Evolutionary conservation across 225 moss, liverwort and hornwort genomes (phyloP).

Genomic region (Antitrichia curtipendula): DNA sequence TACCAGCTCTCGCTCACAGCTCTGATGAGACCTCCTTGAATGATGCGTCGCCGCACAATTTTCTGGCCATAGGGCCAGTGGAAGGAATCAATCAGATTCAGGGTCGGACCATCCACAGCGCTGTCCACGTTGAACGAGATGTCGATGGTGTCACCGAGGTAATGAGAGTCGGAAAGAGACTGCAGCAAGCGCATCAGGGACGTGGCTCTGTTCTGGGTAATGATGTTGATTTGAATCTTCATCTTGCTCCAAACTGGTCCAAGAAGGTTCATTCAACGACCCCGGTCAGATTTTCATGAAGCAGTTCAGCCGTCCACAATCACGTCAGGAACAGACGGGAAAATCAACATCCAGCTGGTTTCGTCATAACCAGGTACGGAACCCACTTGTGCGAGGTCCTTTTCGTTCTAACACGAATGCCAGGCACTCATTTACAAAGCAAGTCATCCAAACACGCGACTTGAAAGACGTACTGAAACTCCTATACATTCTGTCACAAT

Average conservation of each 20-base stretch:
- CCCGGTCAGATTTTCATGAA: not conserved
- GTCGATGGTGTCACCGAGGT: slow-evolving; percentile 42
- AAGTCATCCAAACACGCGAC: not conserved
- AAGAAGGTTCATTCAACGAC: not conserved
- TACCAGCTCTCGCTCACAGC: slow-evolving; percentile 71
- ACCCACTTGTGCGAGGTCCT: not conserved
- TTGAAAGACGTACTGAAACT: not conserved
- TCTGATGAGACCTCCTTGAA: slow-evolving; percentile 50
- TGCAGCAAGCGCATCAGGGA: slow-evolving; percentile 38
- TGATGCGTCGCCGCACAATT: slow-evolving; percentile 40
- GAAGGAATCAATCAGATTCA: slow-evolving; percentile 24
- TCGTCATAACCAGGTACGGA: not conserved
- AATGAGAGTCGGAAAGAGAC: slow-evolving; percentile 29
- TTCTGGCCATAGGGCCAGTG: slow-evolving; percentile 40
- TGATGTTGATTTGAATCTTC: slow-evolving; percentile 44
- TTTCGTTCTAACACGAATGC: too few species aligned
- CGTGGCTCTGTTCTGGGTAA: slow-evolving; percentile 32
- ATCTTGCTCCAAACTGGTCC: slow-evolving; percentile 45
- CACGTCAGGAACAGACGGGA: too few species aligned
- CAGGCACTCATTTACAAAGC: not conserved
- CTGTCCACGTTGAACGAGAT: slow-evolving; percentile 59
- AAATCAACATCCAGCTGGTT: not conserved
- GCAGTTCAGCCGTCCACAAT: not conserved
- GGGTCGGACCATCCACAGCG: slow-evolving; percentile 22
- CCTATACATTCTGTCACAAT: not conserved